Base-by-base conservation (phyloP, 1,139 yeast species). In the Geotrichum restrictum region DNA sequence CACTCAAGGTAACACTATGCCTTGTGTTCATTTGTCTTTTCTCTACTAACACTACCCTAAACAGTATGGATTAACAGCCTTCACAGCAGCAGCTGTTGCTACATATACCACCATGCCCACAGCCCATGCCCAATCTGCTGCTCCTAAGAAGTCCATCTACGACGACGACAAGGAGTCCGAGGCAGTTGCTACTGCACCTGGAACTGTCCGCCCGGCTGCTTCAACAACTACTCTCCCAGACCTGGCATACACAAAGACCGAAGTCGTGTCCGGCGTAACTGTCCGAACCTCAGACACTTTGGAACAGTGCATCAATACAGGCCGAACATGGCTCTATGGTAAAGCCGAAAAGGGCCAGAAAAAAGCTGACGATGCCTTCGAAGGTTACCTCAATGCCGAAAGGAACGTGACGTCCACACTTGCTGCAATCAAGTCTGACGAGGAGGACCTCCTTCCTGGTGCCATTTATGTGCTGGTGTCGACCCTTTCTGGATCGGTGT, bases 361-460 rank as follows among this genome's bases (percentile, higher is more conserved):
- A 7, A 67, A 68, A 19, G 65, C 78, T 18, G 75, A 78, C 51
- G 67, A 69, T 3, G 66, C 69, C n/a, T 79, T 84, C 53, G 65
- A 73, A 43, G 71, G 71, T 48, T 82, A 80, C 61, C 77, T 83
- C 60, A 69, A 73, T 27, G 78, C 80, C 5, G 97, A 91, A 69
- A 77, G 83, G 63, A 72, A 76, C 56, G 81, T 88, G 48, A 80
- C 89, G 6, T 66, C 76, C 32, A 84, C 95, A 1, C 71, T 89
- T 16, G 79, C 93, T 29, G 75, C 75, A 19, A 75, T 93, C 60
- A 93, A 86, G 68, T 79, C 81, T 60, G 82, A 77, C 59, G 73
- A 78, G 49, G 98, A 89, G 69, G 87, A 82, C 56, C 70, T 91
- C 51, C 73, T 86, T 45, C 95, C 97, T 10, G 88, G 88, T 56